Base-by-base conservation (phyloP, 139 green algal species). In the Deuterostichococcus epilithicus region DNA sequence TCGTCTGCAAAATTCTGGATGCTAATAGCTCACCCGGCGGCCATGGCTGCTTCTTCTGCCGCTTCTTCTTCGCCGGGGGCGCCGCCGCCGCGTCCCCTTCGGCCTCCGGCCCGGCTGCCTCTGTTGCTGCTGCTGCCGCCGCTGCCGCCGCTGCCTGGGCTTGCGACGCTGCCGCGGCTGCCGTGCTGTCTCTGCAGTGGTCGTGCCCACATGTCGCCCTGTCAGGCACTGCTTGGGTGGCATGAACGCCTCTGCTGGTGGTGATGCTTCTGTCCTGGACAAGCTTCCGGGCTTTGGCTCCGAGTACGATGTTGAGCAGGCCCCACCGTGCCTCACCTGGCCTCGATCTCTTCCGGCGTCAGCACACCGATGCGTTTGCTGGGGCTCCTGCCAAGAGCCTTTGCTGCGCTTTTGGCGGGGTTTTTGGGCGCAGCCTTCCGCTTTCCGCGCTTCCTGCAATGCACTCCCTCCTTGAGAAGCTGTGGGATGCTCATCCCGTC, bases 21-120 rank as follows among this genome's bases (percentile, higher is more conserved):
- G 42, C 8, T 23, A 23, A 13, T 13, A 52, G 10, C 52, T 30
- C 10, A 63, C 52, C 52, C 28, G 52, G 52, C 28, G 52, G 52
- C 52, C 35, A 44, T 42, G 66, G 66, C 30, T 42, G 13, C 30
- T 72, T 72, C 66, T 72, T 72, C 52, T 63, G 52, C 6, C 66
- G 66, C 15, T 70, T 70, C 63, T 39, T 72, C 66, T 72, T 72
- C 5, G 66, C 20, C 66, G 52, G 52, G 10, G 52, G 13, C 3
- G 52, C 18, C 52, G 26, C 52, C 52, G 26, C 10, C 26, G 18
- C 52, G 10, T 63, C 52, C 18, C 18, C 52, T 3, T 63, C 52
- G 3, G 52, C 10, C 18, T 5, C 52, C 52, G 52, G 18, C 52
- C 18, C 52, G 3, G 52, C 52, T 20, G 26, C 18, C 20, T 5